Conservation (phyloP, 305 asterid species). For the Coffea humblotiana region DNA sequence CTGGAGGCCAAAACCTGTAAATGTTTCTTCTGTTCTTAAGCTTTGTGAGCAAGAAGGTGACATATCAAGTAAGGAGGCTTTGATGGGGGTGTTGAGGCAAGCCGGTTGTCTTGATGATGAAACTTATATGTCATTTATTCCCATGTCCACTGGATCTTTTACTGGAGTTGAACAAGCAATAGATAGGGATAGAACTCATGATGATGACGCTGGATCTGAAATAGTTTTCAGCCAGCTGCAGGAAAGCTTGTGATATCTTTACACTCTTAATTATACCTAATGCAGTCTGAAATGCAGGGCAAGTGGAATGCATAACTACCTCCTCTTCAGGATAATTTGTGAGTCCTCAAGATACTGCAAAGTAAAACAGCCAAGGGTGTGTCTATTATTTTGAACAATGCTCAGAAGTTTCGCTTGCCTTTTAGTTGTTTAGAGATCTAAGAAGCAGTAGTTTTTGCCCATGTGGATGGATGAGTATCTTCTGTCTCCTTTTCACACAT, state of each 20-base stretch:
- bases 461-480: not conserved
- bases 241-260: slow-evolving; percentile 47
- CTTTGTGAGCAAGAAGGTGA: slow-evolving; percentile 56
- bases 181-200: slow-evolving; percentile 31
- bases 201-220: slow-evolving; percentile 34
- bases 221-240: slow-evolving; percentile 49
- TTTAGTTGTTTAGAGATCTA: not conserved
- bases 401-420: not conserved
- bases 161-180: slow-evolving; percentile 15
- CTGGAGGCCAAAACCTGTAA: slow-evolving; percentile 76
- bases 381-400: not conserved
- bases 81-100: slow-evolving; percentile 50
- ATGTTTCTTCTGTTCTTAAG: slow-evolving; percentile 51
- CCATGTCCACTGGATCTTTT: slow-evolving; percentile 26
- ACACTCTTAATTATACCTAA: slow-evolving; percentile 1
- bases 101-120: slow-evolving; percentile 58
- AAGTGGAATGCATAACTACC: not conserved
- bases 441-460: not conserved
- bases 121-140: slow-evolving; percentile 45
- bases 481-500: not conserved
- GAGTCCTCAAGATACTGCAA: not conserved
- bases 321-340: not conserved
- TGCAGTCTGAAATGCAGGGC: not conserved
- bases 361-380: not conserved
- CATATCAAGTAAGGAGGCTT: slow-evolving; percentile 41